Conservation (phyloP, 2,329 filamentous ascomycete genomes). For the Amauroascus verrucosus region DNA sequence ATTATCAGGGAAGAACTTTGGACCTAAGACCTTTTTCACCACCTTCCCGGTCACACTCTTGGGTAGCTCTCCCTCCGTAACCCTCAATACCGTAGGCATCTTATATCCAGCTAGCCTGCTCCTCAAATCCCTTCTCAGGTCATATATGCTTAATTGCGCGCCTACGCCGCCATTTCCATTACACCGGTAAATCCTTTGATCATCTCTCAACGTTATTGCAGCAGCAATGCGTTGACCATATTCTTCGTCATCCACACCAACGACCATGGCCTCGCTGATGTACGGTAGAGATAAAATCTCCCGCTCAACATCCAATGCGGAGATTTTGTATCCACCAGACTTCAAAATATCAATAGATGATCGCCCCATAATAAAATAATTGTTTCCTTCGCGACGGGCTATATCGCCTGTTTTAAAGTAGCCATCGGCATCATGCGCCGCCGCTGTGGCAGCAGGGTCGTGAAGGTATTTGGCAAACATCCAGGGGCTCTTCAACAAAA, state of each 20-base stretch:
- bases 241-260: conserved; percentile 16
- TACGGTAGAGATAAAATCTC: conserved; percentile 18
- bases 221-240: conserved; percentile 15
- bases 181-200: conserved; percentile 12
- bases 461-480: conserved; percentile 16
- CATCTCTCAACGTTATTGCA: conserved; percentile 12
- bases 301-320: conserved; percentile 17
- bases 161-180: conserved; percentile 8
- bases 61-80: conserved; percentile 38
- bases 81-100: conserved; percentile 15
- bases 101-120: conserved; percentile 15
- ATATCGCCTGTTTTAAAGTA: conserved; percentile 18
- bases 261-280: conserved; percentile 17
- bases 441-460: conserved; percentile 7
- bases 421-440: conserved; percentile 15
- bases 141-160: conserved; percentile 8
- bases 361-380: conserved; percentile 19
- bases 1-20: conserved; percentile 28
- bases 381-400: conserved; percentile 13
- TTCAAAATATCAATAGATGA: conserved; percentile 17
- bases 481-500: conserved; percentile 15
- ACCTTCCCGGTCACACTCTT: conserved; percentile 43
- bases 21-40: conserved; percentile 40
- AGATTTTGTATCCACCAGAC: conserved; percentile 17
- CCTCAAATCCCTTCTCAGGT: conserved; percentile 11